Conservation (phyloP, 441 rosid species). For the Pelargonium australe region DNA sequence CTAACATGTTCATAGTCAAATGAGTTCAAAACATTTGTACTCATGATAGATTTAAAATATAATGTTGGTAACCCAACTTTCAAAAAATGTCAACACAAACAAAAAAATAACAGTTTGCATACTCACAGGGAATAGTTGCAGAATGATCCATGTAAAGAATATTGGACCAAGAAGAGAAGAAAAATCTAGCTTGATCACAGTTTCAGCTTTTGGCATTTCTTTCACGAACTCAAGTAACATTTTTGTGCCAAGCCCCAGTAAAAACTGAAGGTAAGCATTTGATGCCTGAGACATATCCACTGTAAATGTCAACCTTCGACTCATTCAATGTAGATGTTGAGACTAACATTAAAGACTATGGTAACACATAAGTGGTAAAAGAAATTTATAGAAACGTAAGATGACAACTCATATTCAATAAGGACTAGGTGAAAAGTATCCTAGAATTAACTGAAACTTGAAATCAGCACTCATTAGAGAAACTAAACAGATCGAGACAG, state of each 20-base stretch:
- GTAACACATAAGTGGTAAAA: not conserved
- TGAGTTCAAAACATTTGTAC: not conserved
- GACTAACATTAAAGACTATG: not conserved
- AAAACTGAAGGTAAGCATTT: constrained; percentile 61
- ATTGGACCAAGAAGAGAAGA: constrained; percentile 71
- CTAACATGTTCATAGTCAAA: not conserved
- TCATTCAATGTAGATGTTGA: not conserved
- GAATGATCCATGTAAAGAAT: constrained; percentile 84
- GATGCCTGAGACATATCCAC: constrained; percentile 45
- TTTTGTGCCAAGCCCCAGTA: constrained; percentile 50
- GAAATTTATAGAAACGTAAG: not conserved
- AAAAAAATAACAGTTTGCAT: constrained; percentile 13
- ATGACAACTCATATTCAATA: not conserved
- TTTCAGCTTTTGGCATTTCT: constrained; percentile 65
- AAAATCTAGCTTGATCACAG: constrained; percentile 35
- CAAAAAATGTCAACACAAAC: not conserved
- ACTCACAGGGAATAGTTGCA: constrained; percentile 92
- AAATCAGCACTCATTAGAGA: not conserved
- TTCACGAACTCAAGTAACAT: constrained; percentile 72
- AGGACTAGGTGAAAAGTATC: not conserved
- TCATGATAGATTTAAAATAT: not conserved
- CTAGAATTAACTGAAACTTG: not conserved
- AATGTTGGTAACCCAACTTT: not conserved
- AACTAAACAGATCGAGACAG: too few relatives aligned
- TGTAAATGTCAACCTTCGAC: constrained; percentile 12